Base-by-base conservation (phyloP, 768 basidiomycete genomes). In the Suillus paluster region DNA sequence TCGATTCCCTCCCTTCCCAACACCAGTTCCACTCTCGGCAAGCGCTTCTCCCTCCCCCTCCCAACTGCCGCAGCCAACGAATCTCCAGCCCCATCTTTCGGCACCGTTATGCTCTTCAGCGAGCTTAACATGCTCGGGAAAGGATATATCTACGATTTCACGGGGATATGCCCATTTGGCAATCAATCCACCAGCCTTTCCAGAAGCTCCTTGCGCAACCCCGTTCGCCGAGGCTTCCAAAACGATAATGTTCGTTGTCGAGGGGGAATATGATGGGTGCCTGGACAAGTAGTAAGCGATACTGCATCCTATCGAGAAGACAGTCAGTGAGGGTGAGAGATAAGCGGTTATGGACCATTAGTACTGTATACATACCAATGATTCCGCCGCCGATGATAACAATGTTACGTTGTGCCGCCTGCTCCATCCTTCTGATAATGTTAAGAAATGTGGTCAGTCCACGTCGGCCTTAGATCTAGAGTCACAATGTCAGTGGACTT, bases 301-400 rank as follows among this genome's bases (percentile, higher is more conserved):
- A 1, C 89, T 89, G 61, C 89, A 87, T 3, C 53, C 53, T 54
- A 10, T 50, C 19, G 49, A 44, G 42, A 54, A 54, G 21, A 17
- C 4, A n/a, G 5, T 54, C 8, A 23, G 53, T 2, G 15, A 44
- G 2, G 17, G 25, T 48, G 46, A 25, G n/a, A n/a, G n/a, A 46
- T 46, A 15, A 25, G 46, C 17, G 17, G 11, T 27, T 17, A 5
- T 27, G 52, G n/a, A n/a, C n/a, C n/a, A n/a, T n/a, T n/a, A n/a
- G 9, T 2, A 36, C 14, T 27, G 44, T 45, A 25, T 36, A 23
- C 53, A 14, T 21, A 10, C 94, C 94, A 44, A 95, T 90, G 66
- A 95, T 94, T 0, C 94, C 94, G 23, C 88, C 94, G 30, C 94
- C 94, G 63, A 96, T 81, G 63, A 96, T 85, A 34, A 92, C 83